Evolutionary conservation across 164 flowering plant genomes (phyloP).

Genomic region (Vitis amurensis): DNA sequence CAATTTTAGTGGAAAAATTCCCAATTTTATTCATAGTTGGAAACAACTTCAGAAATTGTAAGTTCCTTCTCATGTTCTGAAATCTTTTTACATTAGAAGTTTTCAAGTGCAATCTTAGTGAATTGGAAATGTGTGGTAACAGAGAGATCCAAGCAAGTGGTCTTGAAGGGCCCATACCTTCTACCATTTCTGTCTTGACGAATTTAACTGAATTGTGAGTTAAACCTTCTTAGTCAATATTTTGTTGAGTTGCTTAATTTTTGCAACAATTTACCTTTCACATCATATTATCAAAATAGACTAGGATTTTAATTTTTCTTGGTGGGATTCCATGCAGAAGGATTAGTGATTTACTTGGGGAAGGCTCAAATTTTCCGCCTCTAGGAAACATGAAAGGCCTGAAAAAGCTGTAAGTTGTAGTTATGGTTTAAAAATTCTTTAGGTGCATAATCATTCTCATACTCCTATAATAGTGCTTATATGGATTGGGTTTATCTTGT

Average conservation of each 20-base stretch:
- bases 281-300: too few species aligned
- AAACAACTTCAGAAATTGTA: too few species aligned
- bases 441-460: too few species aligned
- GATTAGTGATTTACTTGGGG: slow-evolving; percentile 37
- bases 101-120: too few species aligned
- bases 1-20: neutral
- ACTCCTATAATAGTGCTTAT: neutral
- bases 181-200: slow-evolving; percentile 10
- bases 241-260: neutral
- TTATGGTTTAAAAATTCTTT: neutral
- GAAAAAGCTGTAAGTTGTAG: slow-evolving; percentile 24
- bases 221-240: neutral
- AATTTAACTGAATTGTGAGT: slow-evolving; percentile 34
- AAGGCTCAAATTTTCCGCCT: slow-evolving; percentile 26
- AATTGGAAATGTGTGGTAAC: neutral
- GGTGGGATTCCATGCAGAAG: slow-evolving; percentile 21
- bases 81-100: too few species aligned
- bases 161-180: slow-evolving; percentile 21
- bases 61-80: too few species aligned
- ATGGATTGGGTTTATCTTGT: neutral
- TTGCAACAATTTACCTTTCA: neutral
- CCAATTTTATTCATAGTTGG: neutral
- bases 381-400: slow-evolving; percentile 26
- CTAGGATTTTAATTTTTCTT: neutral
- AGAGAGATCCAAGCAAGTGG: slow-evolving; percentile 25